Conservation (phyloP, 164 flowering plant species). For the Taxillus chinensis region DNA sequence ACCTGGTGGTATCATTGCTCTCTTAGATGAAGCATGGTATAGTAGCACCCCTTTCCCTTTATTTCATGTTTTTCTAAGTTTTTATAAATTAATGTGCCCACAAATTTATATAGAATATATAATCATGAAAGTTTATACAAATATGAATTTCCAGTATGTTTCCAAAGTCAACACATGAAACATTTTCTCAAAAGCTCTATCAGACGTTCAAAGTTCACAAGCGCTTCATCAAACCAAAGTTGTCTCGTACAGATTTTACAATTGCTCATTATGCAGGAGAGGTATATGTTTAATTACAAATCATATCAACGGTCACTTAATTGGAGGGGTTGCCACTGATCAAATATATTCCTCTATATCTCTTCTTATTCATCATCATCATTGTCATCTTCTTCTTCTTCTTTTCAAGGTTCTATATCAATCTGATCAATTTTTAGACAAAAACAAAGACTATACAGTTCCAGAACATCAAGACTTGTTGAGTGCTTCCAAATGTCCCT, state of each 20-base stretch:
- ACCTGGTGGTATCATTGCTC: constrained; percentile 70
- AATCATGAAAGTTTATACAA: too few species aligned
- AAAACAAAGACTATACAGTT: constrained; percentile 76
- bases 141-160: constrained; percentile 47
- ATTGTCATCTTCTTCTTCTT: too few species aligned
- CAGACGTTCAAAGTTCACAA: constrained; percentile 58
- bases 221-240: constrained; percentile 68
- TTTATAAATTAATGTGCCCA: too few species aligned
- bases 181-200: constrained; percentile 64
- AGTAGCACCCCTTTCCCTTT: not conserved
- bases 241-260: constrained; percentile 63
- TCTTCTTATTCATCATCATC: too few species aligned
- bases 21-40: constrained; percentile 77
- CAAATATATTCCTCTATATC: too few species aligned
- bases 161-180: constrained; percentile 76
- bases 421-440: constrained; percentile 70
- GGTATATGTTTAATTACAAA: constrained; percentile 25
- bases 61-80: not conserved
- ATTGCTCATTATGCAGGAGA: constrained; percentile 79
- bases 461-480: constrained; percentile 68
- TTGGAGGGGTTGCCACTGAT: too few species aligned
- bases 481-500: constrained; percentile 54
- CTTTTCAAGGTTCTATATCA: constrained; percentile 52
- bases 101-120: too few species aligned
- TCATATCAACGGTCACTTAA: too few species aligned